Evolutionary conservation across 257 asterid species (phyloP).

Genomic region (Vinca minor): DNA sequence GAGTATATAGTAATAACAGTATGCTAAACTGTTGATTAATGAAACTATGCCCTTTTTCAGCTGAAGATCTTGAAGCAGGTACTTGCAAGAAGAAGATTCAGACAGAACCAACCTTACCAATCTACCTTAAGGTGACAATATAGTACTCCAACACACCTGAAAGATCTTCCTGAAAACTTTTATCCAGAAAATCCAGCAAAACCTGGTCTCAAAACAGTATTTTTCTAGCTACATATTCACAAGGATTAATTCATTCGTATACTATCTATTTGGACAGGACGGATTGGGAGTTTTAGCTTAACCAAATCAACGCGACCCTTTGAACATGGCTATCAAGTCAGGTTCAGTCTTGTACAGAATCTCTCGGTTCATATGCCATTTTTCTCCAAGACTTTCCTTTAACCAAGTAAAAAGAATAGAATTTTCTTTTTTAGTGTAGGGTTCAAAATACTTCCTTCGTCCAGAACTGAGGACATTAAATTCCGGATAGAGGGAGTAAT

Average conservation of each 20-base stretch:
- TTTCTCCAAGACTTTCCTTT: conserved; percentile 60
- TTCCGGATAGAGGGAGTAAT: too few relatives aligned
- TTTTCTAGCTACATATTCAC: conserved; percentile 5
- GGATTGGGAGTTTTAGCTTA: conserved; percentile 42
- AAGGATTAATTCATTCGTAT: conserved; percentile 38
- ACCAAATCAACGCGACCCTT: conserved; percentile 37
- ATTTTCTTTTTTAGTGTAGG: background rate
- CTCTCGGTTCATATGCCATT: conserved; percentile 51
- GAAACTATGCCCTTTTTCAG: conserved; percentile 33
- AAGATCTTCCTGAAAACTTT: background rate
- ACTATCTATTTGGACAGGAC: conserved; percentile 58
- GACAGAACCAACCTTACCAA: conserved; percentile 79
- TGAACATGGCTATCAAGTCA: conserved; percentile 52
- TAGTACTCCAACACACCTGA: background rate
- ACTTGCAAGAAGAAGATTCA: conserved; percentile 53
- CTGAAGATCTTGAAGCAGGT: conserved; percentile 85
- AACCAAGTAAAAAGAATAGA: conserved; percentile 4
- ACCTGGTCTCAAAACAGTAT: conserved; percentile 15
- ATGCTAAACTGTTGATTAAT: background rate
- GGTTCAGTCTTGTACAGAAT: conserved; percentile 93
- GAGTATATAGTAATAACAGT: too few relatives aligned
- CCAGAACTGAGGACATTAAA: too few relatives aligned
- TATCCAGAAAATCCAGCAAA: background rate
- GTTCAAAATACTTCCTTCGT: background rate
- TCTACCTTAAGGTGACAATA: conserved; percentile 72